Evolutionary conservation across 1,284 basidiomycete species (phyloP).

Genomic region (Papiliotrema fonsecae): DNA sequence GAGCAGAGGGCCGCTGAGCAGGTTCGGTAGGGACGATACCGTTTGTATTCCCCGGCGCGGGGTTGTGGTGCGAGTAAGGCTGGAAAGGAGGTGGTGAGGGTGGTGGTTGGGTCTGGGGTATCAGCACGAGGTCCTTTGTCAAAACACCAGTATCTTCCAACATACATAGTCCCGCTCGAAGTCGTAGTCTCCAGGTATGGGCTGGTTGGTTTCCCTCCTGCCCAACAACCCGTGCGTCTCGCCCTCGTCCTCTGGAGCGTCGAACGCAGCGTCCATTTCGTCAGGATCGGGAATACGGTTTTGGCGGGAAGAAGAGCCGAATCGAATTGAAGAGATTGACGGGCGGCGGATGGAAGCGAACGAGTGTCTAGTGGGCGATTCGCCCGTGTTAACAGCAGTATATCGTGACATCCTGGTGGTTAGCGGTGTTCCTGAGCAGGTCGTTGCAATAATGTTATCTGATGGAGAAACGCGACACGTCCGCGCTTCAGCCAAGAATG

Average conservation of each 20-base stretch:
- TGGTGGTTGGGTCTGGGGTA: constrained; percentile 53
- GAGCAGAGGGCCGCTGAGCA: constrained; percentile 49
- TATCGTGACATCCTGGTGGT: constrained; percentile 1
- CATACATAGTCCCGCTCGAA: constrained; percentile 72
- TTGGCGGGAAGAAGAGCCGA: constrained; percentile 9
- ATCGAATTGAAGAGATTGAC: constrained; percentile 27
- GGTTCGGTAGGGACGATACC: constrained; percentile 62
- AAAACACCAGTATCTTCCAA: constrained; percentile 5
- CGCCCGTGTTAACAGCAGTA: not conserved
- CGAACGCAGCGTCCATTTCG: constrained; percentile 48
- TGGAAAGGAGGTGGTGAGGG: constrained; percentile 70
- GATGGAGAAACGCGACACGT: no score
- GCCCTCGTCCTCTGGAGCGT: constrained; percentile 35
- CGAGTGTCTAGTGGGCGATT: constrained; percentile 21
- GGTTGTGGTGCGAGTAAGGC: constrained; percentile 58
- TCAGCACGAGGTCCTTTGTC: no score
- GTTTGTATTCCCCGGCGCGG: constrained; percentile 71
- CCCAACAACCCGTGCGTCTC: constrained; percentile 24
- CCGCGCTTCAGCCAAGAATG: no score
- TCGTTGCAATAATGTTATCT: no score
- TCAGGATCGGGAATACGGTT: constrained; percentile 34
- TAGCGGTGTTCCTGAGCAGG: no score
- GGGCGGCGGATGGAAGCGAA: constrained; percentile 26
- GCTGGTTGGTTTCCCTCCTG: constrained; percentile 3
- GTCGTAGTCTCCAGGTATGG: constrained; percentile 59